Percentiles rank a stretch among this genome's conserved stretches.
These are phyloP conservation scores for Chamaecrista fasciculata DNA, from an alignment of 306 rosid species.

Conservation along the genomic window DNA sequence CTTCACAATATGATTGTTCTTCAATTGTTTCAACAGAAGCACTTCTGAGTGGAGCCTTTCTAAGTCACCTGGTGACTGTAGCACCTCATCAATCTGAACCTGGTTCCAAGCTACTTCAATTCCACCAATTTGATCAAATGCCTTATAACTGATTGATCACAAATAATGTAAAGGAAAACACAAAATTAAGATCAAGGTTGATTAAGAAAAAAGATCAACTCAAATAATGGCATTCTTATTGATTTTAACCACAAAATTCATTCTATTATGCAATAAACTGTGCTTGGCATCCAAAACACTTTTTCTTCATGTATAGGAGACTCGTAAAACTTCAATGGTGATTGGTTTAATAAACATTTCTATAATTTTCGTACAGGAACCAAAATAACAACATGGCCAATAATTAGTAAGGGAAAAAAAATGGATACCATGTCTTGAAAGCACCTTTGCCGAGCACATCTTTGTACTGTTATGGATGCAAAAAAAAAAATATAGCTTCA, in stretches of 20 bases:
- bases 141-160: conserved; percentile 59
- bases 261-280: not conserved
- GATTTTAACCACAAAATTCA: not conserved
- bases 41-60: conserved; percentile 82
- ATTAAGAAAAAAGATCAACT: too few species aligned
- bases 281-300: not conserved
- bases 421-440: conserved; percentile 48
- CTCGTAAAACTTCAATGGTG: not conserved
- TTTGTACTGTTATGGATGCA: conserved; percentile 33
- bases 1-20: conserved; percentile 65
- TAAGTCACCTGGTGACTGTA: conserved; percentile 74
- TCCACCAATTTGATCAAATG: conserved; percentile 83
- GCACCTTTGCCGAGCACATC: conserved; percentile 52
- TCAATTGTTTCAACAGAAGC: conserved; percentile 65
- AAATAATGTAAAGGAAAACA: conserved; percentile 29
- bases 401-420: conserved; percentile 12
- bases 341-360: too few species aligned
- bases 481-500: conserved; percentile 18
- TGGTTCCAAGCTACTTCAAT: conserved; percentile 92
- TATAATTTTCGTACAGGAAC: too few species aligned
- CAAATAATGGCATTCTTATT: not conserved
- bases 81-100: conserved; percentile 62
- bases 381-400: not conserved
- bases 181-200: not conserved
- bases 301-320: not conserved